Base-by-base conservation (phyloP, 805 yeast species). In the Cyberlindnera americana region DNA sequence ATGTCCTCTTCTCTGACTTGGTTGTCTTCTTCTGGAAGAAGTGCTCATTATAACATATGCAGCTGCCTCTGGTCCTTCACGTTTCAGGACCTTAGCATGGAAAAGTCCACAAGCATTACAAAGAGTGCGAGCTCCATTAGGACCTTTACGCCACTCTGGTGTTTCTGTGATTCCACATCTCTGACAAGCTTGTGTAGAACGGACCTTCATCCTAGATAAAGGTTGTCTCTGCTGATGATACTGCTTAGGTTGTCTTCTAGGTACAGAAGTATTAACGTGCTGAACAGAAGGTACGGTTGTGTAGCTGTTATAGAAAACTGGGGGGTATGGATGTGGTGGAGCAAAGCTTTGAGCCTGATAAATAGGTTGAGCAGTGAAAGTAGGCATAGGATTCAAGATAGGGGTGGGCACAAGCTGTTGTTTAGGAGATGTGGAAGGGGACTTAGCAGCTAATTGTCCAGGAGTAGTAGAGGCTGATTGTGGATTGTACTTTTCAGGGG, bases 81-180 rank as follows among this genome's bases (percentile, higher is more conserved):
- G 69, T 53, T 80, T 82, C 37, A 74, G 67, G 22, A 83, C 62
- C 54, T 84, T 84, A 31, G 85, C 82, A 57, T 78, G 84, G 55
- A 72, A 81, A 29, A 85, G 62, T 0, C 95, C 95, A 59, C 95
- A 85, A 1, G 93, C 93, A 57, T 85, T 86, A 62, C 95, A 85
- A 36, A 85, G 61, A 1, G 89, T 81, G 28, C 88, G 66, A 12
- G 78, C 76, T 3, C 93, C 95, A 38, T 74, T 73, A 2, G 95
- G 93, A 0, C 93, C 93, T 33, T 82, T 71, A 39, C 95, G 65
- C 95, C 95, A 85, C 59, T 85, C 93, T 0, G 93, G 93, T 0
- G 95, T 83, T 33, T 74, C 76, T 7, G 56, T 61, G 5, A 72
- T 66, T n/a, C 69, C 70, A 52, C 85, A 79, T 43, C 73, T 70